A percentile compares a stretch with the other conserved stretches of the same genome.
These are phyloP conservation scores for Coemansia sp. DNA, from an alignment of 192 early-diverging fungal genomes.

Conservation along the genomic window DNA sequence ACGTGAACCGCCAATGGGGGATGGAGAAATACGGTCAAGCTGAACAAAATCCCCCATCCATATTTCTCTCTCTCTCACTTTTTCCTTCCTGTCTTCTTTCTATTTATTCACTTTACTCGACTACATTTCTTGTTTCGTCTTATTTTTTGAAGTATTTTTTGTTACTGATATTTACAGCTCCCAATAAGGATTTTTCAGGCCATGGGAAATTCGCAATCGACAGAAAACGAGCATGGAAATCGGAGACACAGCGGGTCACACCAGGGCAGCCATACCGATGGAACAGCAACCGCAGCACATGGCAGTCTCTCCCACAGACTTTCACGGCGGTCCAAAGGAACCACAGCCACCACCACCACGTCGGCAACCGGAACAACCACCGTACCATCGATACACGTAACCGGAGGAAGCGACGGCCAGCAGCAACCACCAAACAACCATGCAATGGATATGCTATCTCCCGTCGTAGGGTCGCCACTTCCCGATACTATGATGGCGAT, in stretches of 20 bases:
- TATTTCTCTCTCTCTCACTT: too few relatives aligned
- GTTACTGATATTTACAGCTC: too few relatives aligned
- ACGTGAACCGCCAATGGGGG: too few relatives aligned
- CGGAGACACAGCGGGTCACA: constrained; percentile 31
- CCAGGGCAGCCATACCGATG: constrained; percentile 17
- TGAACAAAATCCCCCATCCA: too few relatives aligned
- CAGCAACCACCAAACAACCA: constrained; percentile 10
- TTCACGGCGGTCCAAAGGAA: constrained; percentile 40
- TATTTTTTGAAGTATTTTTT: neutral
- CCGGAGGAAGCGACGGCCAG: constrained; percentile 6
- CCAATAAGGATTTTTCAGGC: neutral
- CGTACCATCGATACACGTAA: constrained; percentile 28
- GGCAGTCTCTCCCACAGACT: constrained; percentile 42
- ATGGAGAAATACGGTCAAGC: too few relatives aligned
- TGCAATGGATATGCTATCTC: constrained; percentile 50
- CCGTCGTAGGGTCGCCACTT: constrained; percentile 52
- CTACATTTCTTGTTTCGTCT: neutral
- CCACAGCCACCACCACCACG: neutral
- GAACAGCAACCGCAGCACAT: constrained; percentile 9
- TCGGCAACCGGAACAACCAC: constrained; percentile 28
- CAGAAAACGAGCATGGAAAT: constrained; percentile 35
- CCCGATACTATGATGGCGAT: constrained; percentile 30
- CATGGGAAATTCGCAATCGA: constrained; percentile 57
- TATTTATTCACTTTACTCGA: neutral
- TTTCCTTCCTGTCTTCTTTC: too few relatives aligned